phyloP scores from a whole-genome alignment of 2,329 filamentous ascomycete species.

The Fusarium kyushuense region DNA sequence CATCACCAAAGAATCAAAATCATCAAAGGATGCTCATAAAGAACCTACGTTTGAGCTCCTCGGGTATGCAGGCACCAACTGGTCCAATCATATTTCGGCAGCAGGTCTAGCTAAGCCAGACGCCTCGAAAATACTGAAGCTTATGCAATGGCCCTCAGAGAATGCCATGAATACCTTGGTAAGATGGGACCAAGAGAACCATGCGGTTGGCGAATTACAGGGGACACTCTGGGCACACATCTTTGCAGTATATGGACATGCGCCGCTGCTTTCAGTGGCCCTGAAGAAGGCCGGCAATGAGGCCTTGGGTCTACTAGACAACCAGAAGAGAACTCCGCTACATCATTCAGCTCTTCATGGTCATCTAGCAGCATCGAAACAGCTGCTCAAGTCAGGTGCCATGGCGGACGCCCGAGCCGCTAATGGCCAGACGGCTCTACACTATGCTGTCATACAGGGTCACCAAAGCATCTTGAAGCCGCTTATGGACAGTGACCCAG shows the following conservation, averaged over 20 bases:
- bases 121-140: conserved; percentile 6
- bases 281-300: not conserved
- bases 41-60: not conserved
- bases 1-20: conserved; percentile 5
- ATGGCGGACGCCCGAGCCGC: not conserved
- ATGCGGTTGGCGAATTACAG: not conserved
- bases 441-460: conserved; percentile 4
- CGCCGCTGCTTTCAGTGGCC: not conserved
- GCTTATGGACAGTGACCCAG: not conserved
- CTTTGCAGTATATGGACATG: conserved; percentile 1
- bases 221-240: not conserved
- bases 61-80: not conserved
- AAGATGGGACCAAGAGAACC: not conserved
- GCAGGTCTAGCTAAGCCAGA: not conserved
- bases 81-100: not conserved
- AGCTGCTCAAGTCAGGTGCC: conserved; percentile 9
- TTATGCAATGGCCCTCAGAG: not conserved
- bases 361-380: not conserved
- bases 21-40: not conserved
- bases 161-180: not conserved
- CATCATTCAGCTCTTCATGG: conserved; percentile 2
- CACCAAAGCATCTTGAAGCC: conserved; percentile 3
- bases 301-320: not conserved
- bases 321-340: not conserved
- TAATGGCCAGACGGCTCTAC: conserved; percentile 1